These are phyloP conservation scores for Arachis hypogaea DNA, from an alignment of 306 rosid species.

Conservation along the genomic window DNA sequence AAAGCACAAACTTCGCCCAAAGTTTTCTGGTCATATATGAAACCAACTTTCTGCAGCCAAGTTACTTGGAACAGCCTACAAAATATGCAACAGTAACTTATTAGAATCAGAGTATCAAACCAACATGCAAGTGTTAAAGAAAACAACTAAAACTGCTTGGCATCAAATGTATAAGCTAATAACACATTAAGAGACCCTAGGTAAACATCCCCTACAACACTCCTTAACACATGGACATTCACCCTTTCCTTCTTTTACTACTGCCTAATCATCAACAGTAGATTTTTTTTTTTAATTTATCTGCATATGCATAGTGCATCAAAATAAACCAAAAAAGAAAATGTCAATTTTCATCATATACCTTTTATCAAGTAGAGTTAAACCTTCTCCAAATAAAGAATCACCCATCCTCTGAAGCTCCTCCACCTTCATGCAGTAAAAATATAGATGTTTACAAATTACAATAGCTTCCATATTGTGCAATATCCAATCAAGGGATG, in stretches of 20 bases:
- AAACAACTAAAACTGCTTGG: conserved; percentile 7
- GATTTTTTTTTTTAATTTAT: conserved; percentile 1
- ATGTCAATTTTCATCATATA: conserved; percentile 40
- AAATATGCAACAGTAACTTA: conserved; percentile 34
- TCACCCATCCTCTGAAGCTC: conserved; percentile 61
- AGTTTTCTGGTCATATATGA: conserved; percentile 69
- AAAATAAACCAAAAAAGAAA: background rate
- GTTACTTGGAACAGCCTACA: conserved; percentile 90
- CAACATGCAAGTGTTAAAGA: conserved; percentile 21
- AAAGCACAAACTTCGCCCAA: conserved; percentile 75
- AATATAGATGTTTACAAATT: background rate
- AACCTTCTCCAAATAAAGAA: conserved; percentile 85
- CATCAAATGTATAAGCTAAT: background rate
- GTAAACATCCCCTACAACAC: conserved; percentile 22
- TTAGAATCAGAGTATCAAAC: conserved; percentile 33
- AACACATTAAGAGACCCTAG: conserved; percentile 4
- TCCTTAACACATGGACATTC: conserved; percentile 18
- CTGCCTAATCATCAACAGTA: background rate
- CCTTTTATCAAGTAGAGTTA: conserved; percentile 76
- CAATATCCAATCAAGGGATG: conserved; percentile 13
- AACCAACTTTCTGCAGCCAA: conserved; percentile 78
- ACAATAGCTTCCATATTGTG: conserved; percentile 8
- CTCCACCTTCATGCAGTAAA: conserved; percentile 60
- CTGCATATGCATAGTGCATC: background rate
- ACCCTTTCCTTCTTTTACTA: conserved; percentile 1